Conservation (phyloP, 1,284 basidiomycete species). For the Pascua sp. region DNA sequence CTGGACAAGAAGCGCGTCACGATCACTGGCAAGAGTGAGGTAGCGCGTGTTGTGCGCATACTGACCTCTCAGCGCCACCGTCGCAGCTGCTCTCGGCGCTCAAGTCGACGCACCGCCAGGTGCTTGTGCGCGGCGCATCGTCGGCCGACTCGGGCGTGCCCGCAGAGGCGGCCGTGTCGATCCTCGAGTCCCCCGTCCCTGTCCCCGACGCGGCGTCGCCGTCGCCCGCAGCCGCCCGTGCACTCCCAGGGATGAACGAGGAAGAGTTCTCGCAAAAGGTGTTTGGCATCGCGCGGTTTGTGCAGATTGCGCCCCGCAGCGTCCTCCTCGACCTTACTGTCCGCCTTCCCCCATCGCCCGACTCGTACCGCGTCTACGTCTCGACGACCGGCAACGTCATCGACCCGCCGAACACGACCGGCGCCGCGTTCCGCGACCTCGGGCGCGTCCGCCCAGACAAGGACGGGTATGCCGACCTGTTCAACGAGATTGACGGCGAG, state of each 20-base stretch:
- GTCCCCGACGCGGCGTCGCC: constrained; percentile 29
- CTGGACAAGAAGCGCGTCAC: constrained; percentile 47
- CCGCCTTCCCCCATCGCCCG: constrained; percentile 36
- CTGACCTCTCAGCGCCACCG: constrained; percentile 34
- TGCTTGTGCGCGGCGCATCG: constrained; percentile 48
- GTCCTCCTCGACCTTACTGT: constrained; percentile 50
- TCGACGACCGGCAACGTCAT: constrained; percentile 45
- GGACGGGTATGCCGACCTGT: constrained; percentile 50
- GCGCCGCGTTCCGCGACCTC: constrained; percentile 33
- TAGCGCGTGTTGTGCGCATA: neutral
- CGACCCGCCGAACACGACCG: constrained; percentile 46
- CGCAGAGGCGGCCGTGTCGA: constrained; percentile 45
- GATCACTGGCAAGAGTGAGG: constrained; percentile 46
- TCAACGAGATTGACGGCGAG: constrained; percentile 47
- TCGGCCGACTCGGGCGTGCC: constrained; percentile 25
- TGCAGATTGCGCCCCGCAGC: constrained; percentile 46
- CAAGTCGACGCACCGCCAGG: constrained; percentile 49
- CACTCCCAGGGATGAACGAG: constrained; percentile 39
- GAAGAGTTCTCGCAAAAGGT: constrained; percentile 48
- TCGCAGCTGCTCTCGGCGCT: constrained; percentile 47
- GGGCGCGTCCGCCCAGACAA: constrained; percentile 42
- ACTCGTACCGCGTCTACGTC: constrained; percentile 37
- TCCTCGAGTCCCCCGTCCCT: constrained; percentile 48
- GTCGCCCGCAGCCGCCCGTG: constrained; percentile 14
- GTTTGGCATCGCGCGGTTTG: constrained; percentile 50